A percentile compares a stretch with the other conserved stretches of the same genome.
phyloP scores from a whole-genome alignment of 78 protist species.

The Dictyostelium intermedium region DNA sequence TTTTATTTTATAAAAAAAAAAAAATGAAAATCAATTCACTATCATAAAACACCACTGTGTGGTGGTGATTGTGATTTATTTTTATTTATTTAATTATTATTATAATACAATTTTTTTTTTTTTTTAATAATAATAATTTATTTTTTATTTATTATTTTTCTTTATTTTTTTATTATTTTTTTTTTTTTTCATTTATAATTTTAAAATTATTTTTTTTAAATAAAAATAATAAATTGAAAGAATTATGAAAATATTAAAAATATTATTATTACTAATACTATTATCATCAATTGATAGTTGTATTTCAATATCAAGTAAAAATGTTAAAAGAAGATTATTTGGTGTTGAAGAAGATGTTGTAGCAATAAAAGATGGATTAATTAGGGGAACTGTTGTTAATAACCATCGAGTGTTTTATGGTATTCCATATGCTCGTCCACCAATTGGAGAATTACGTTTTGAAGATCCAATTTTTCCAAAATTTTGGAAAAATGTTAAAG shows the following conservation, averaged over 20 bases:
- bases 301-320: neutral
- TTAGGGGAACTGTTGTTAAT: neutral
- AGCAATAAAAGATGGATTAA: neutral
- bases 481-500: neutral
- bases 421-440: conserved; percentile 32
- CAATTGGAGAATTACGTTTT: neutral
- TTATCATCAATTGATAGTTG: neutral
- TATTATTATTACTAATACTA: neutral
- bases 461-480: neutral
- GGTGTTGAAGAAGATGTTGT: neutral
- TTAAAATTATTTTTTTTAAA: no score
- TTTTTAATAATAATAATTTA: no score
- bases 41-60: no score
- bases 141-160: no score
- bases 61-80: no score
- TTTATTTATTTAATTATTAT: no score
- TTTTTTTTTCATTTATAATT: no score
- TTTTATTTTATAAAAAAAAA: no score
- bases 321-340: neutral
- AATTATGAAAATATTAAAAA: neutral
- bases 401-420: neutral
- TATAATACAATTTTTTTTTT: no score
- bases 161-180: no score
- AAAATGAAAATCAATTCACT: no score
- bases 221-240: no score